Base-by-base conservation (phyloP, 345 rosid genomes). In the Hibiscus tridactylites region DNA sequence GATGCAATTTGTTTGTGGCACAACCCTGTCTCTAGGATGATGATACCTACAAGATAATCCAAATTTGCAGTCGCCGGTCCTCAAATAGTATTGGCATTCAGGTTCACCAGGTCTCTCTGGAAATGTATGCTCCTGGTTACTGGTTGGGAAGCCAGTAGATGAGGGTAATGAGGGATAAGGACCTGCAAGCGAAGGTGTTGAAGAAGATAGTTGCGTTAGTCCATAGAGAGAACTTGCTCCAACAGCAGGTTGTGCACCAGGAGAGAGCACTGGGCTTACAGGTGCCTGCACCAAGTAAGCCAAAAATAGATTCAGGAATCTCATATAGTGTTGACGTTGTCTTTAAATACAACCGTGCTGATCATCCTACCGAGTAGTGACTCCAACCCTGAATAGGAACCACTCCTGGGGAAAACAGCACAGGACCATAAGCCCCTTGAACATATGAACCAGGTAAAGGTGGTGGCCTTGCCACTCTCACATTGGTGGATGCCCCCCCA, bases 31-130 rank as follows among this genome's bases (percentile, higher is more conserved):
- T 68, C 83, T 85, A 61, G 98, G 98, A 80, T 96, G 99, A 83
- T 96, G 98, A 79, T 81, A 96, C 81, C 85, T 87, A 78, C 99
- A 96, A 28, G 93, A 86, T 53, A 88, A 76, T 64, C 98, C 96
- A 83, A 86, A 96, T 81, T 87, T 92, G 78, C 99, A 96, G 68
- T 96, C 91, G 39, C 99, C 98, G 19, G 92, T 92, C 82, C 79
- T 96, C 81, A 92, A 58, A 81, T 83, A 96, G 81, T 84, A 91
- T 66, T 83, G 91, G 72, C 99, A 96, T 69, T 92, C 99, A 37
- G 87, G 91, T 78, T 91, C 96, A 64, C 96, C 95, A 6, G 97
- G 97, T 79, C 99, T 92, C 79, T 96, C 89, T 17, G 99, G 99
- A 84, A 90, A 96, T 65, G 80, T 71, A 47, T 90, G 97, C 84